Evolutionary conservation across 441 rosid species (phyloP).

Genomic region (Gossypium laxum): DNA sequence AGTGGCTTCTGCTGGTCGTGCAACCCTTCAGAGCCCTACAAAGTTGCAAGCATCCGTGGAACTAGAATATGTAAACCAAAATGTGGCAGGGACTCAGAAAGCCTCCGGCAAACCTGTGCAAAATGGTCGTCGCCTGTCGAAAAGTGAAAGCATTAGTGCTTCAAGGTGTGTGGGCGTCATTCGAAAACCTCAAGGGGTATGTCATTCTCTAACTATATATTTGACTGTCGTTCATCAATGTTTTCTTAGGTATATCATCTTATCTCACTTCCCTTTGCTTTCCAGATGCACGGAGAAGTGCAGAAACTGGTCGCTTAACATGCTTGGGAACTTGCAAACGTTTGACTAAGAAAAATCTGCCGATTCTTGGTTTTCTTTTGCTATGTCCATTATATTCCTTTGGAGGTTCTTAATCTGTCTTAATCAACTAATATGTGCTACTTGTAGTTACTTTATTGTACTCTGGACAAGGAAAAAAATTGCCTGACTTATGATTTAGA

Average conservation of each 20-base stretch:
- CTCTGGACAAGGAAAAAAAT: background rate
- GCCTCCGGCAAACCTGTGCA: conserved; percentile 31
- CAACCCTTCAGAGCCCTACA: conserved; percentile 43
- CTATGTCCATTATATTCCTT: background rate
- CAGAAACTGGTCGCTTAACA: conserved; percentile 9
- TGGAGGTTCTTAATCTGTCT: background rate
- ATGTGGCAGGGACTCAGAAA: conserved; percentile 30
- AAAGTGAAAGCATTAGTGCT: conserved; percentile 69
- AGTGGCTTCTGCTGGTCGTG: conserved; percentile 29
- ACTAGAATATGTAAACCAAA: conserved; percentile 27
- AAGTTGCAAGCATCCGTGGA: conserved; percentile 21
- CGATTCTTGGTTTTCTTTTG: background rate
- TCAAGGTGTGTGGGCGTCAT: conserved; percentile 56
- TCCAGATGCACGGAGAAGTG: conserved; percentile 13
- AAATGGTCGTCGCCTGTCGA: conserved; percentile 53
- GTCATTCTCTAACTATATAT: background rate
- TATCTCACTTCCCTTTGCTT: background rate
- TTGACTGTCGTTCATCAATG: background rate
- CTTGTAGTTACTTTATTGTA: background rate
- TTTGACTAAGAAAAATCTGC: background rate
- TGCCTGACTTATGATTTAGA: background rate
- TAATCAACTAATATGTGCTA: background rate
- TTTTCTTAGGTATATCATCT: background rate
- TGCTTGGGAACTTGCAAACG: background rate
- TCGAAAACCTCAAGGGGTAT: conserved; percentile 28